These are phyloP conservation scores for Phytopythium kandeliae DNA, from an alignment of 352 stramenopile genomes.

Conservation along the genomic window DNA sequence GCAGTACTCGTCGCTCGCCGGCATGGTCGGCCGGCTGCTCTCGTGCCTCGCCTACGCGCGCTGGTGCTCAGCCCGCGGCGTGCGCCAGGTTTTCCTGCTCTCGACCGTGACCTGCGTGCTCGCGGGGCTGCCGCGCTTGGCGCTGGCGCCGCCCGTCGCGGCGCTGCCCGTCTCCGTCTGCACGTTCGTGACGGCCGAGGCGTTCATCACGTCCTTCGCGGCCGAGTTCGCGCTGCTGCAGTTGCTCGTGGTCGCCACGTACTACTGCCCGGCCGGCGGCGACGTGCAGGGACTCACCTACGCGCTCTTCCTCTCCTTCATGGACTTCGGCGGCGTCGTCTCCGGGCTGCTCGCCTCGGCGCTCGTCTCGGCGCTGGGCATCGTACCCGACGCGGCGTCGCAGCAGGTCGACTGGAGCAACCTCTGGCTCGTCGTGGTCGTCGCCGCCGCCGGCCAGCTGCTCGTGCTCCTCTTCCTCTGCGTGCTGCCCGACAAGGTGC, in stretches of 20 bases:
- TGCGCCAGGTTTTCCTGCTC: slow-evolving; percentile 68
- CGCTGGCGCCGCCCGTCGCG: slow-evolving; percentile 51
- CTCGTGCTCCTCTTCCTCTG: slow-evolving; percentile 65
- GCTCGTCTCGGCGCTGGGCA: slow-evolving; percentile 49
- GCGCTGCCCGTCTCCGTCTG: slow-evolving; percentile 60
- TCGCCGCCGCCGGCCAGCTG: slow-evolving; percentile 51
- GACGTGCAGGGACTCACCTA: slow-evolving; percentile 73
- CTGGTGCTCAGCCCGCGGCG: slow-evolving; percentile 52
- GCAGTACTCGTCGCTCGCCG: slow-evolving; percentile 64
- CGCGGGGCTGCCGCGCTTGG: slow-evolving; percentile 53
- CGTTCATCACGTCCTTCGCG: slow-evolving; percentile 75
- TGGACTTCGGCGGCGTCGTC: slow-evolving; percentile 79
- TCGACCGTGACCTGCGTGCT: slow-evolving; percentile 63
- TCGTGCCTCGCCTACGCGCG: slow-evolving; percentile 74
- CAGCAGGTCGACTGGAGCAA: slow-evolving; percentile 53
- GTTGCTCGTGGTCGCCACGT: slow-evolving; percentile 78
- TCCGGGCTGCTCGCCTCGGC: slow-evolving; percentile 56
- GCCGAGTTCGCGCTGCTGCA: slow-evolving; percentile 78
- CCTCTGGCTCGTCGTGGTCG: slow-evolving; percentile 55
- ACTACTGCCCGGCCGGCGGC: slow-evolving; percentile 52
- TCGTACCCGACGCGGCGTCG: slow-evolving; percentile 46
- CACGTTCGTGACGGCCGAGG: slow-evolving; percentile 55
- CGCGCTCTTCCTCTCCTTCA: slow-evolving; percentile 77
- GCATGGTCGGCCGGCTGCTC: slow-evolving; percentile 63
- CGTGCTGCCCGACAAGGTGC: slow-evolving; percentile 62